Evolutionary conservation across 2,329 filamentous ascomycete species (phyloP).

Genomic region (Cordyceps sp.): DNA sequence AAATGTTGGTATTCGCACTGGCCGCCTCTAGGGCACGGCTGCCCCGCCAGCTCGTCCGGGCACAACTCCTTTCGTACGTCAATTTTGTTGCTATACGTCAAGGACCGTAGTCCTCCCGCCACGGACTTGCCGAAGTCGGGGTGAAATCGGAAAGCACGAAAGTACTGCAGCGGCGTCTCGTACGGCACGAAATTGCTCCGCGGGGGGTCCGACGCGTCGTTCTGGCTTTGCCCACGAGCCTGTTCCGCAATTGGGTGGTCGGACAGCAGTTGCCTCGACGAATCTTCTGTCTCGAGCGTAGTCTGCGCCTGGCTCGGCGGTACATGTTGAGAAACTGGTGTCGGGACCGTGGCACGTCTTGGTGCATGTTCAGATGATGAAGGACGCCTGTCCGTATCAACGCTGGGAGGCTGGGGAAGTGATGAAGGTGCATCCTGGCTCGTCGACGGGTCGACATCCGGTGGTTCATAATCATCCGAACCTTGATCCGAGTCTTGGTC

Average conservation of each 20-base stretch:
- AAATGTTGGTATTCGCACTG: conserved; percentile 72
- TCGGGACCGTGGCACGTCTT: no score
- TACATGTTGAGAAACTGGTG: no score
- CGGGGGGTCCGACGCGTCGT: background rate
- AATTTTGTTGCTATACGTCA: conserved; percentile 89
- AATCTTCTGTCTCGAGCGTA: no score
- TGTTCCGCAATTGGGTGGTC: no score
- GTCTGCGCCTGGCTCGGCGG: no score
- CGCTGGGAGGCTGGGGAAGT: no score
- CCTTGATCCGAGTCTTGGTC: conserved; percentile 19
- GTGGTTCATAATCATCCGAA: conserved; percentile 40
- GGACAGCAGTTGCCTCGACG: no score
- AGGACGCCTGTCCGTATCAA: no score
- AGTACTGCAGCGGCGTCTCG: conserved; percentile 64
- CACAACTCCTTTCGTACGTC: conserved; percentile 61
- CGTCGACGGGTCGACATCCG: conserved; percentile 17
- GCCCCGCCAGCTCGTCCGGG: conserved; percentile 53
- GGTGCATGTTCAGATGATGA: background rate
- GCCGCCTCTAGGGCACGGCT: conserved; percentile 52
- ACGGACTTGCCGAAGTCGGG: conserved; percentile 55
- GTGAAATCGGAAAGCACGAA: conserved; percentile 83
- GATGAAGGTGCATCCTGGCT: background rate
- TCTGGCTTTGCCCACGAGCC: conserved; percentile 2
- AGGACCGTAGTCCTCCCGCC: conserved; percentile 63
- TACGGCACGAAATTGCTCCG: conserved; percentile 39